Conservation (phyloP, 1,139 yeast genomes). For the Kurtzmaniella quercitrusa region DNA sequence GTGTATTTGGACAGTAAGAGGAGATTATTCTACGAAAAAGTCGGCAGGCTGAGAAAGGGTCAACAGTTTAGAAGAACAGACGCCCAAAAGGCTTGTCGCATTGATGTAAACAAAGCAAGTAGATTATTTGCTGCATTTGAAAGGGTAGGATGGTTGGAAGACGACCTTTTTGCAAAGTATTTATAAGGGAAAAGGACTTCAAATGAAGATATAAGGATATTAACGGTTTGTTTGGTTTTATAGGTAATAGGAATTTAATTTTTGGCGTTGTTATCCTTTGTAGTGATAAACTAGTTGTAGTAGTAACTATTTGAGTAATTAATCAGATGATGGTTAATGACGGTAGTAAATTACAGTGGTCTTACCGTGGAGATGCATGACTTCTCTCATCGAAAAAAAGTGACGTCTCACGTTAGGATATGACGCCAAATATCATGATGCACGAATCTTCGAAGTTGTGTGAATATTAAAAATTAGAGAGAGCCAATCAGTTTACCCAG, state of each 20-base stretch:
- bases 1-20: conserved; percentile 89
- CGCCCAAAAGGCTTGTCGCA: conserved; percentile 95
- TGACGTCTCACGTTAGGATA: neutral
- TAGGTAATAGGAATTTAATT: neutral
- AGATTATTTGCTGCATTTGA: conserved; percentile 90
- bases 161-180: conserved; percentile 60
- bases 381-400: too few relatives aligned
- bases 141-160: conserved; percentile 92
- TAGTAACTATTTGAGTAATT: too few relatives aligned
- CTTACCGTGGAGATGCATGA: too few relatives aligned
- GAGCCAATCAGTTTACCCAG: too few relatives aligned
- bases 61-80: conserved; percentile 94
- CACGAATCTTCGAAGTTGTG: too few relatives aligned
- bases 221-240: neutral
- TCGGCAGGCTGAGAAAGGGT: conserved; percentile 65
- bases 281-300: too few relatives aligned
- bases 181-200: conserved; percentile 12
- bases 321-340: too few relatives aligned
- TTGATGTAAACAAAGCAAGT: conserved; percentile 95
- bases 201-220: neutral
- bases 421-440: too few relatives aligned
- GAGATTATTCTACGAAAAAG: conserved; percentile 85
- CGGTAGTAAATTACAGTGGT: too few relatives aligned
- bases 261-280: neutral
- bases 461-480: too few relatives aligned